Base-by-base conservation (phyloP, 352 stramenopile species). In the Pythium chondricola region DNA sequence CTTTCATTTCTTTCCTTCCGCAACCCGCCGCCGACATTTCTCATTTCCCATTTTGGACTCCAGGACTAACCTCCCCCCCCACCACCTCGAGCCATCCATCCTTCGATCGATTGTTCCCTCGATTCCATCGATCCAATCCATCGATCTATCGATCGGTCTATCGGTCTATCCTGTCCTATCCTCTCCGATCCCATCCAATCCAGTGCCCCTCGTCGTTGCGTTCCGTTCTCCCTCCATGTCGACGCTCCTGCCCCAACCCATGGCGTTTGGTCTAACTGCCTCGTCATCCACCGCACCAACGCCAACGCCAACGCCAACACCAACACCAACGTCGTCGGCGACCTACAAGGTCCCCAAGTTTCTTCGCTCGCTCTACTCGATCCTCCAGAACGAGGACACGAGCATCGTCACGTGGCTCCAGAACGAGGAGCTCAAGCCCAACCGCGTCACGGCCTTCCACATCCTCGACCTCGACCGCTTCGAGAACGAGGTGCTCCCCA, bases 401-500 rank as follows among this genome's bases (percentile, higher is more conserved):
- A 44, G 38, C 27, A 62, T 94, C 38, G 74, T 94, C 48, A 60
- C 61, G 14, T 94, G 80, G 83, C 56, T 85, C 38, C 58, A 83
- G 43, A 89, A 91, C 63, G 46, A 74, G 4, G 69, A 81, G 42
- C 68, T 89, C 25, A 72, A 69, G 62, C 66, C 77, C 11, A 81
- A 84, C 51, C 61, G 63, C 56, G 60, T 73, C 10, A 82, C 67
- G n/a, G 74, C 78, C 22, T 91, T 93, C 55, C 74, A 88, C 48
- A 88, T 93, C 58, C 70, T 90, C 13, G 67, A 78, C 46, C 76
- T 84, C 63, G 48, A 65, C 1, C 71, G 74, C 51, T 87, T 97
- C 29, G 87, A 97, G 69, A 52, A 71, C 17, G 74, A 93, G 51
- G 71, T 97, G 22, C 64, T 97, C 16, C 86, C 90, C 17, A 85